Evolutionary conservation across 1,139 yeast species (phyloP), one percentile per base, ranked within the genome.

Genomic region (Schwanniomyces etchellsii): DNA sequence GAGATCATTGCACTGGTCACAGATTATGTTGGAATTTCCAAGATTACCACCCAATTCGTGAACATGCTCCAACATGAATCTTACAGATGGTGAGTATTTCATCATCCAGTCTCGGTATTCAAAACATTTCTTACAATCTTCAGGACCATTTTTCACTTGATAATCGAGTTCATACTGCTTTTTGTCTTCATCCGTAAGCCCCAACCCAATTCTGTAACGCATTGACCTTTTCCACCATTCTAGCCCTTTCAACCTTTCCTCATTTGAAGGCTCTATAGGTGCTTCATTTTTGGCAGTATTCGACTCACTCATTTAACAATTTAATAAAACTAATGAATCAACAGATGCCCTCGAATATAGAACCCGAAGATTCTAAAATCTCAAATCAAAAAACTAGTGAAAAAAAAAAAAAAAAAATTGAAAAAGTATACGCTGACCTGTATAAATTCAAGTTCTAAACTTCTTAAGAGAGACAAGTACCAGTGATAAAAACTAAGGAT

Each of bases 31-130:
- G 7, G 53, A 45, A 14, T 44, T 42, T 18, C 43, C 40, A 4
- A 55, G 31, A 36, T 71, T 72, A 0, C 81, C 82, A 5, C 86
- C 84, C 20, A 81, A 63, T 40, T 83, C 80, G 28, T 72, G 68
- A 30, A 91, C 78, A 50, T 89, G 91, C 35, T 86, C 89, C 48
- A 81, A 64, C 95, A 91, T 82, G 55, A 91, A 91, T 24, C 76
- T 64, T 18, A 91, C 95, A 4, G 85, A 76, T 2, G 99, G 98
- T 1, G 93, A 80, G 52, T 80, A 84, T 27, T 65, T 60, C 38
- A 89, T 49, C 59, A 85, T 76, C 88, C 94, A 88, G 44, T 81
- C 81, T 40, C 85, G 68, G 51, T 80, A 74, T 41, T 78, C 81
- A 34, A 77, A 72, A 57, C 97, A 89, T 32, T 64, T 55, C 14